phyloP scores from a whole-genome alignment of 108 stramenopile species.

The Cafeteria roenbergensis region DNA sequence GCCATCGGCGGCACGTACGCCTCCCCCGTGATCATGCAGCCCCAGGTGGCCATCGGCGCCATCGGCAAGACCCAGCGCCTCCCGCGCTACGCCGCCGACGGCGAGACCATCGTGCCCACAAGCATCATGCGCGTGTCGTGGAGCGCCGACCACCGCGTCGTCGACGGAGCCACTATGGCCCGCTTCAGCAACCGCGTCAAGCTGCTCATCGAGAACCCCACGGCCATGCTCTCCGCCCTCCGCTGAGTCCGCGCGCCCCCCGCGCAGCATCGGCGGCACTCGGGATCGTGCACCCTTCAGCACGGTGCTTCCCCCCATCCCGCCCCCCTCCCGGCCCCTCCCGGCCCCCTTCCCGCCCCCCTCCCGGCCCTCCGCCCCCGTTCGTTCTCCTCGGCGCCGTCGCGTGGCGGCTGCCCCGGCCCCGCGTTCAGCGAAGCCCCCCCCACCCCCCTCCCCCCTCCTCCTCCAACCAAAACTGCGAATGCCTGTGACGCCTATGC shows the following conservation, averaged over 20 bases:
- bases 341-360: too few relatives aligned
- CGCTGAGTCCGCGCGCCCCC: constrained; percentile 9
- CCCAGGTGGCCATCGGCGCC: constrained; percentile 90
- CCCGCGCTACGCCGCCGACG: constrained; percentile 56
- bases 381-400: too few relatives aligned
- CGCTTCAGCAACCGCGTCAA: constrained; percentile 43
- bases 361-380: too few relatives aligned
- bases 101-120: constrained; percentile 47
- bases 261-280: too few relatives aligned
- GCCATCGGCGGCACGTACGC: constrained; percentile 88
- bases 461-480: too few relatives aligned
- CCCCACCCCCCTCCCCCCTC: too few relatives aligned
- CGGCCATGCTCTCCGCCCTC: constrained; percentile 28
- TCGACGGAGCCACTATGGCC: constrained; percentile 87
- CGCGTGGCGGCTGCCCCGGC: too few relatives aligned
- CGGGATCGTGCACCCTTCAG: too few relatives aligned
- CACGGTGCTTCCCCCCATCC: too few relatives aligned
- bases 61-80: constrained; percentile 75
- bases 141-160: constrained; percentile 90
- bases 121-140: constrained; percentile 75
- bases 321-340: too few relatives aligned
- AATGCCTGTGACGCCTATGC: too few relatives aligned
- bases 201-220: constrained; percentile 39
- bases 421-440: too few relatives aligned
- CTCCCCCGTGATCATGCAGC: constrained; percentile 68